Conservation (phyloP, 768 basidiomycete genomes). For the Hortiboletus campestris region DNA sequence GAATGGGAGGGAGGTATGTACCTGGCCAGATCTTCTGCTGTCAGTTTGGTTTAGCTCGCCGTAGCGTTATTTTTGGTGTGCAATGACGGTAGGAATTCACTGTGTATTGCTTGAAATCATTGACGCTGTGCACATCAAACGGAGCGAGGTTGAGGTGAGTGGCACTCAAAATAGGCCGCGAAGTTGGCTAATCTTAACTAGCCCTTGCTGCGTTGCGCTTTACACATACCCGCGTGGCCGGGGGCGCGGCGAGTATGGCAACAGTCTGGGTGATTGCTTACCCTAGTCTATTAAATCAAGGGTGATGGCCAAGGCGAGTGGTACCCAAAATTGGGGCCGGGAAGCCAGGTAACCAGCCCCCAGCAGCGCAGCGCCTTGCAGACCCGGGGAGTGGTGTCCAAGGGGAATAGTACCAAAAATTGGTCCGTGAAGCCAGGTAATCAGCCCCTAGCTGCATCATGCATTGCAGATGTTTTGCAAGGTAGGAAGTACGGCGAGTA, state of each 20-base stretch:
- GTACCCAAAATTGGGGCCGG: too few species aligned
- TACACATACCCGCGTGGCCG: background rate
- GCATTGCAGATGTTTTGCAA: too few species aligned
- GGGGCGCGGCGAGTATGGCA: background rate
- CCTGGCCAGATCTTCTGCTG: background rate
- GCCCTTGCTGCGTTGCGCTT: background rate
- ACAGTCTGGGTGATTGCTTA: too few species aligned
- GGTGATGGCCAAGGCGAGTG: too few species aligned
- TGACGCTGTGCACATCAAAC: background rate
- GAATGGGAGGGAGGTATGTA: background rate
- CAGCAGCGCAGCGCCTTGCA: too few species aligned
- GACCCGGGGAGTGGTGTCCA: too few species aligned
- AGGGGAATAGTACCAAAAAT: too few species aligned
- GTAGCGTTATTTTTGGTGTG: background rate
- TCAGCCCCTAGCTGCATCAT: too few species aligned
- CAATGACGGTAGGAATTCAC: background rate
- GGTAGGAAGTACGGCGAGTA: background rate
- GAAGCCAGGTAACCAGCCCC: too few species aligned
- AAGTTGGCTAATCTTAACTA: background rate
- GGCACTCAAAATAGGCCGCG: background rate
- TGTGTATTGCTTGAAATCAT: background rate
- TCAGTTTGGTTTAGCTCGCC: background rate
- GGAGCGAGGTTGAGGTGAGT: background rate
- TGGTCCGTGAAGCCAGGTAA: too few species aligned
- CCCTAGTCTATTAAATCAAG: too few species aligned